Evolutionary conservation across 805 yeast species (phyloP), one percentile per base, ranked within the genome.

Genomic region (Yarrowia osloensis): DNA sequence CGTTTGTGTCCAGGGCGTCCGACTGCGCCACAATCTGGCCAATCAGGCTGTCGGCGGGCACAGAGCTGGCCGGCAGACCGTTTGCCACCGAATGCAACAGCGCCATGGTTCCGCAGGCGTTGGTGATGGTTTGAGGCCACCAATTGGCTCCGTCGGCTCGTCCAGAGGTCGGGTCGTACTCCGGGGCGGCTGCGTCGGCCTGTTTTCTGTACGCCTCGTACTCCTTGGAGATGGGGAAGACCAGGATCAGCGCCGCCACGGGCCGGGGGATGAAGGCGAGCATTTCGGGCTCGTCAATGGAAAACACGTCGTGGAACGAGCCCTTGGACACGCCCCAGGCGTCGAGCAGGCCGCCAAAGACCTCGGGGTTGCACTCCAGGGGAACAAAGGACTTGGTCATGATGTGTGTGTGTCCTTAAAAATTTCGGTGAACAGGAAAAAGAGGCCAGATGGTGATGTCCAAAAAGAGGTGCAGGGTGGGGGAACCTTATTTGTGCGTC

Each of bases 51-150:
- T 76, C 76, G 3, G 71, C 68, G 21, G 71, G 73, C n/a, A 73
- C 71, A 65, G 73, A 70, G n/a, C 73, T 72, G 6, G 66, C 52
- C 8, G 78, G 77, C 5, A 76, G 71, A 12, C 75, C 76, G 55
- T 82, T 76, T 47, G 82, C 75, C 9, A 84, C 71, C 0, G 87
- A 81, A 72, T 94, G 98, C 24, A 94, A 78, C 54, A 95, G 76
- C 0, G 97, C 98, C 77, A 89, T 91, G 35, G 96, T 82, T 5
- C 99, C 99, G 79, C 99, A 94, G 0, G 96, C 96, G 75, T 94
- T 94, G 69, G 84, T 85, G 19, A 95, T 85, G 0, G 92, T 86
- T 73, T 94, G 99, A 71, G 85, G 86, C 72, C 87, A 85, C 98
- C 98, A 95, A n/a, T 82, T 70, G 17, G 86, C 79, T 12, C 76